These are phyloP conservation scores for Paraurostyla sp. DNA, from an alignment of 73 alveolate genomes.

Conservation along the genomic window DNA sequence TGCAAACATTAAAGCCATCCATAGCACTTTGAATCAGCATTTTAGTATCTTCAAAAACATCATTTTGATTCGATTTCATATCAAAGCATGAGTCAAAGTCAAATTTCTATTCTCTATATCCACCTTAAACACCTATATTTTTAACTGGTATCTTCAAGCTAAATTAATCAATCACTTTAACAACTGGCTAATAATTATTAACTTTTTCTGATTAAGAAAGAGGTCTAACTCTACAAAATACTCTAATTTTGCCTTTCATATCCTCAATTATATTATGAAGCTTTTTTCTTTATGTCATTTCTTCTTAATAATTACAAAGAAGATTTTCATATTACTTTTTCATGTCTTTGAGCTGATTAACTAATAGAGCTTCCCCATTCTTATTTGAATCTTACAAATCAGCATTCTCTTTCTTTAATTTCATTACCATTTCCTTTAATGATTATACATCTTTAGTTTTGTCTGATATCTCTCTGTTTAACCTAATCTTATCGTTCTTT, in stretches of 20 bases:
- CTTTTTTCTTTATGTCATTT: slow-evolving; percentile 72
- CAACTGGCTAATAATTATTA: slow-evolving; percentile 3
- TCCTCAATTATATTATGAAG: slow-evolving; percentile 91
- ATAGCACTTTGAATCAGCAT: slow-evolving; percentile 91
- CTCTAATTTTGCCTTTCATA: slow-evolving; percentile 94
- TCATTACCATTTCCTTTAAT: background rate
- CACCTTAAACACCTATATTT: slow-evolving; percentile 58
- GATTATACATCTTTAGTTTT: background rate
- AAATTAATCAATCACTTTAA: slow-evolving; percentile 70
- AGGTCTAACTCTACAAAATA: slow-evolving; percentile 96
- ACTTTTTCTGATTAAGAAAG: slow-evolving; percentile 73
- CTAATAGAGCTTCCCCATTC: slow-evolving; percentile 40
- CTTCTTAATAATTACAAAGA: slow-evolving; percentile 68
- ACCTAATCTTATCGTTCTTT: slow-evolving; percentile 14
- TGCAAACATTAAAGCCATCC: slow-evolving; percentile 99
- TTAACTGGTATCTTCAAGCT: slow-evolving; percentile 54
- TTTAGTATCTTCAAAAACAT: slow-evolving; percentile 92
- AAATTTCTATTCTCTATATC: slow-evolving; percentile 52
- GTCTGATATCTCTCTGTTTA: background rate
- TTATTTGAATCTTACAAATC: background rate
- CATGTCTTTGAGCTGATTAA: background rate
- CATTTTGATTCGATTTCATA: slow-evolving; percentile 83
- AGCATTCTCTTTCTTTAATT: background rate
- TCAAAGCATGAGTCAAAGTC: slow-evolving; percentile 88
- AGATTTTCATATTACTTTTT: background rate